Percentiles rank a stretch among this genome's conserved stretches.
Evolutionary conservation across 139 green algal genomes (phyloP).

Genomic region (Pseudopediastrum boryanum): DNA sequence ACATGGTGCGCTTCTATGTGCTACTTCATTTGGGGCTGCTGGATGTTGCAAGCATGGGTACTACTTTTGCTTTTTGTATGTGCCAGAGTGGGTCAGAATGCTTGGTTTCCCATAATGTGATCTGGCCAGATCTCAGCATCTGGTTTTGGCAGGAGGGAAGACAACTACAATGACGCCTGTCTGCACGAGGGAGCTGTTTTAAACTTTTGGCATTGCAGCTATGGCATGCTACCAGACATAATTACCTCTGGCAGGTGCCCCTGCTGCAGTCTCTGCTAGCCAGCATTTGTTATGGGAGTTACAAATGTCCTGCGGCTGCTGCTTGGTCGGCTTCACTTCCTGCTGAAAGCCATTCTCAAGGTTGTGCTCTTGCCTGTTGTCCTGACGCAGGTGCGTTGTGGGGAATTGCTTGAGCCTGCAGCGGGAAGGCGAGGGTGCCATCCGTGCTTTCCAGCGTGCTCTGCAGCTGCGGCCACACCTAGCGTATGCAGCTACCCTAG

Average conservation of each 20-base stretch:
- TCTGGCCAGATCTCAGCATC: too few relatives aligned
- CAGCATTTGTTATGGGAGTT: not conserved
- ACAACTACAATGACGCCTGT: not conserved
- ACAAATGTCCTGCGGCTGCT: not conserved
- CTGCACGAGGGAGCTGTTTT: not conserved
- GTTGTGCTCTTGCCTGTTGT: not conserved
- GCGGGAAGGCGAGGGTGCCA: conserved; percentile 88
- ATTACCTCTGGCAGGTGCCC: too few relatives aligned
- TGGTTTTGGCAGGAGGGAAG: too few relatives aligned
- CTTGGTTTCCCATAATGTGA: too few relatives aligned
- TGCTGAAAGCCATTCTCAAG: not conserved
- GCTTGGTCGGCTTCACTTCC: not conserved
- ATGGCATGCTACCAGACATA: too few relatives aligned
- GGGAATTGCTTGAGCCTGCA: conserved; percentile 95
- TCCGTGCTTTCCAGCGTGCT: conserved; percentile 88
- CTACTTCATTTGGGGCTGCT: too few relatives aligned
- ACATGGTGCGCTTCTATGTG: conserved; percentile 37
- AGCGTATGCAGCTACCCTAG: conserved; percentile 67
- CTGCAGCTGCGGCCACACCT: conserved; percentile 70
- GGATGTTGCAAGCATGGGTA: too few relatives aligned
- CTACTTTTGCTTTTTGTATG: too few relatives aligned
- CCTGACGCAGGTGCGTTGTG: conserved; percentile 76
- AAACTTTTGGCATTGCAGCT: not conserved
- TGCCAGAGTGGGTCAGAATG: too few relatives aligned
- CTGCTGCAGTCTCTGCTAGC: not conserved